Evolutionary conservation across 768 basidiomycete species (phyloP).

Genomic region (Tulasnella calospora): DNA sequence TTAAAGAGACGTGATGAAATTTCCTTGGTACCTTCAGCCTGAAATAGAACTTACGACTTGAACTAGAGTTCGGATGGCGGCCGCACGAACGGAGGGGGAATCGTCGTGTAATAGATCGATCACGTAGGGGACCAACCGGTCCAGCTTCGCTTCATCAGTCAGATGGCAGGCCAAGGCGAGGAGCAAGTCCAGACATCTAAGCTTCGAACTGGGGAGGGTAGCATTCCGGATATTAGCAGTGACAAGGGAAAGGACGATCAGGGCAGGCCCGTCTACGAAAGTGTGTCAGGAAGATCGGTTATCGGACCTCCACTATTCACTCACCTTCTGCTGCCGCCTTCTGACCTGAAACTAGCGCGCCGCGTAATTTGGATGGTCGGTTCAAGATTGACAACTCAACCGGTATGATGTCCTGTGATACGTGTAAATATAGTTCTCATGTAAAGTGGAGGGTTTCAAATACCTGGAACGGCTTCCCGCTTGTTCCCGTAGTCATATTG

Average conservation of each 20-base stretch:
- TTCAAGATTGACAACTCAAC: conserved; percentile 68
- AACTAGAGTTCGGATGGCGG: conserved; percentile 69
- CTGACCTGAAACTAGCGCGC: conserved; percentile 36
- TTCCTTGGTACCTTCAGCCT: conserved; percentile 8
- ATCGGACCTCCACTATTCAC: background rate
- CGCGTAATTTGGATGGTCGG: conserved; percentile 50
- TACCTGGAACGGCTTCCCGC: conserved; percentile 26
- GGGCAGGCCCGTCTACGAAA: conserved; percentile 76
- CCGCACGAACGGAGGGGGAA: conserved; percentile 71
- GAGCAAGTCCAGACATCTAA: conserved; percentile 80
- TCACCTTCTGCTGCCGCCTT: conserved; percentile 61
- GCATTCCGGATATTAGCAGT: conserved; percentile 89
- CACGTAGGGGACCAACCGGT: conserved; percentile 87
- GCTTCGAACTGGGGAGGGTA: conserved; percentile 74
- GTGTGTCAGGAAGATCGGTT: background rate
- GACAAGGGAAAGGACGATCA: conserved; percentile 81
- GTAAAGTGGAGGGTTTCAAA: background rate
- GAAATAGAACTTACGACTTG: conserved; percentile 60
- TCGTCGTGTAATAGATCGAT: conserved; percentile 87
- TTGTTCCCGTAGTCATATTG: conserved; percentile 31
- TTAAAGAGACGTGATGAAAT: background rate
- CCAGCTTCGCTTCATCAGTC: conserved; percentile 92
- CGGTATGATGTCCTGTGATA: conserved; percentile 64
- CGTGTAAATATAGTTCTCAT: background rate
- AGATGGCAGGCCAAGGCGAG: conserved; percentile 74